Conservation (phyloP, 345 rosid species). For the Lepidium sativum region DNA sequence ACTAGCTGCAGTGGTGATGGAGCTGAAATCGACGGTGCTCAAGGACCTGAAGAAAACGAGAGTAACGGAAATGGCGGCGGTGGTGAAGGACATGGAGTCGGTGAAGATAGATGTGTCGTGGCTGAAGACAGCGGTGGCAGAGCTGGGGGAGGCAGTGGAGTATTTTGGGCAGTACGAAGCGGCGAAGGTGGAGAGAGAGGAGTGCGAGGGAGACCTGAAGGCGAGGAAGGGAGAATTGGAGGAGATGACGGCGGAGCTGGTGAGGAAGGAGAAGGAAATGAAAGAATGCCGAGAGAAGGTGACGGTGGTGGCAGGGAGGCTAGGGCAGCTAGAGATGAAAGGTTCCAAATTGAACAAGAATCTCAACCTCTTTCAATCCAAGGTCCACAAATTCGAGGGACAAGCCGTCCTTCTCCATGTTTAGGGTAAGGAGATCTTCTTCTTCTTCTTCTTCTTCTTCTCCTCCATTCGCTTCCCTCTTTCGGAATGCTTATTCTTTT, state of each 20-base stretch:
- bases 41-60: conserved; percentile 48
- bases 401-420: conserved; percentile 11
- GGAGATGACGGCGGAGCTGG: conserved; percentile 34
- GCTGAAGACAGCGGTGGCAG: conserved; percentile 41
- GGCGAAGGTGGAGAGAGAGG: conserved; percentile 37
- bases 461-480: no score
- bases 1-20: conserved; percentile 53
- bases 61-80: conserved; percentile 52
- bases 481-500: no score
- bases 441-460: no score
- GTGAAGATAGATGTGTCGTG: conserved; percentile 51
- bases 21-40: conserved; percentile 41
- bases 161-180: conserved; percentile 30
- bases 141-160: conserved; percentile 46
- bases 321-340: conserved; percentile 40
- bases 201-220: conserved; percentile 28
- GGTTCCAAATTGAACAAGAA: conserved; percentile 29
- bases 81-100: conserved; percentile 67
- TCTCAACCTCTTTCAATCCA: conserved; percentile 22
- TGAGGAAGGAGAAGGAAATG: conserved; percentile 37
- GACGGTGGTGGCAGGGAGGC: conserved; percentile 28
- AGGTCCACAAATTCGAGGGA: conserved; percentile 36
- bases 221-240: conserved; percentile 40
- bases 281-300: conserved; percentile 36
- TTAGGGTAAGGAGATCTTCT: neutral